These are phyloP conservation scores for Neoboletus brunneissimus DNA, from an alignment of 768 basidiomycete genomes.

Conservation along the genomic window DNA sequence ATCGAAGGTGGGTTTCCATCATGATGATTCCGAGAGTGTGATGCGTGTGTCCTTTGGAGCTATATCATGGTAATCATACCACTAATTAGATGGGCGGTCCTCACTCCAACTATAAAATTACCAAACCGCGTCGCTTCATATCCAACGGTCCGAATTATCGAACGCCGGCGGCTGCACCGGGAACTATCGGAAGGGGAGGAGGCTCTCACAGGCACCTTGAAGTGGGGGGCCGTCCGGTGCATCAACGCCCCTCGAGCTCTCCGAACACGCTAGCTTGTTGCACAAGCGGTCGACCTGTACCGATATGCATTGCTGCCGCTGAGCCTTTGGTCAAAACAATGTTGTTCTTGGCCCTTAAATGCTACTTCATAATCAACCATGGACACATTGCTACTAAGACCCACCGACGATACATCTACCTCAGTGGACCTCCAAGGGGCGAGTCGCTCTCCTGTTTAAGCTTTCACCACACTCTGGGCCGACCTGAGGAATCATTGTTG, in stretches of 20 bases:
- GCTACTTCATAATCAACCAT: not conserved
- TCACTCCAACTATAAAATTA: too few species aligned
- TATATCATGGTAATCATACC: too few species aligned
- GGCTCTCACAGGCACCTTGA: not conserved
- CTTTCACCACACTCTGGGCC: too few species aligned
- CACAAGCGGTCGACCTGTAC: not conserved
- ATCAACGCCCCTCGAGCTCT: not conserved
- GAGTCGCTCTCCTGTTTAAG: not conserved
- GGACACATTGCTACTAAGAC: not conserved
- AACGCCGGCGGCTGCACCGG: not conserved
- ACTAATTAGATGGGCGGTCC: too few species aligned
- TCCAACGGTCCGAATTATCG: not conserved
- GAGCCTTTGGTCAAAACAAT: not conserved
- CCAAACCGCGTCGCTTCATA: too few species aligned
- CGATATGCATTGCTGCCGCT: not conserved
- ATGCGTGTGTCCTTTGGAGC: too few species aligned
- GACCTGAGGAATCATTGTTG: not conserved
- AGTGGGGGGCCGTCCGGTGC: not conserved
- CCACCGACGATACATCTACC: not conserved
- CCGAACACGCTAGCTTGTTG: too few species aligned
- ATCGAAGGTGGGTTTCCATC: too few species aligned
- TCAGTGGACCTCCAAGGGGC: not conserved
- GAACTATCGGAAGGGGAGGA: not conserved
- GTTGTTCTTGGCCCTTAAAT: not conserved
- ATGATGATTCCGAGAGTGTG: too few species aligned